Evolutionary conservation across 352 stramenopile genomes (phyloP).

Genomic region (Phytophthora quininea): DNA sequence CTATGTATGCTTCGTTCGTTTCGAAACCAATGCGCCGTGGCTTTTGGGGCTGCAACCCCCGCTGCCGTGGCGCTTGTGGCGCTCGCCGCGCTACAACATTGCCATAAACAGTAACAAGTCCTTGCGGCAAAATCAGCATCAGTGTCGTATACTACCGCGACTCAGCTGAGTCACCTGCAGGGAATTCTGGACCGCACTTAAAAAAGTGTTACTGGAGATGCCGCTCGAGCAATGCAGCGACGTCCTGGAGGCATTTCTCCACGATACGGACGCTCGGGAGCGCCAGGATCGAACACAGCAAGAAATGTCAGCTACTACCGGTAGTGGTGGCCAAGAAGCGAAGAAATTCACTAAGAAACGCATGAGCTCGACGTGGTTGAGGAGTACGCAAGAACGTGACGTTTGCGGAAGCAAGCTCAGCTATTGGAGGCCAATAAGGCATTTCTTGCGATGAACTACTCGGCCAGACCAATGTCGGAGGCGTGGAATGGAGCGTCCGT

Average conservation of each 20-base stretch:
- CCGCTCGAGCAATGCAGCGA: neutral
- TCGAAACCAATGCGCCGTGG: neutral
- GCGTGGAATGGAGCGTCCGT: no score
- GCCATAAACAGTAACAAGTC: no score
- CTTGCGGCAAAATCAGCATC: no score
- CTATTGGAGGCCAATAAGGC: conserved; percentile 12
- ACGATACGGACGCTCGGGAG: conserved; percentile 25
- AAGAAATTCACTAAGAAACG: conserved; percentile 1
- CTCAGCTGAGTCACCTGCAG: no score
- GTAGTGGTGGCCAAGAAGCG: neutral
- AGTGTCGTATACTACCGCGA: no score
- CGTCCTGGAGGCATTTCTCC: conserved; percentile 27
- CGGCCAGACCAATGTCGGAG: no score
- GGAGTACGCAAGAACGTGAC: conserved; percentile 19
- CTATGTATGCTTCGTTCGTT: no score
- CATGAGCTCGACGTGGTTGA: conserved; percentile 13
- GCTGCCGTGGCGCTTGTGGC: no score
- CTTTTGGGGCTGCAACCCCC: neutral
- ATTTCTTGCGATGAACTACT: neutral
- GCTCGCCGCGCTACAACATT: no score
- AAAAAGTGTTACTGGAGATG: no score
- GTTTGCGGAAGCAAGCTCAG: conserved; percentile 13
- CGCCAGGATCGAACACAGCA: neutral
- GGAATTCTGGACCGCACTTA: no score
- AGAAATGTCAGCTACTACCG: no score